Conservation (phyloP, 2,329 filamentous ascomycete genomes). For the Fusarium staphyleae region DNA sequence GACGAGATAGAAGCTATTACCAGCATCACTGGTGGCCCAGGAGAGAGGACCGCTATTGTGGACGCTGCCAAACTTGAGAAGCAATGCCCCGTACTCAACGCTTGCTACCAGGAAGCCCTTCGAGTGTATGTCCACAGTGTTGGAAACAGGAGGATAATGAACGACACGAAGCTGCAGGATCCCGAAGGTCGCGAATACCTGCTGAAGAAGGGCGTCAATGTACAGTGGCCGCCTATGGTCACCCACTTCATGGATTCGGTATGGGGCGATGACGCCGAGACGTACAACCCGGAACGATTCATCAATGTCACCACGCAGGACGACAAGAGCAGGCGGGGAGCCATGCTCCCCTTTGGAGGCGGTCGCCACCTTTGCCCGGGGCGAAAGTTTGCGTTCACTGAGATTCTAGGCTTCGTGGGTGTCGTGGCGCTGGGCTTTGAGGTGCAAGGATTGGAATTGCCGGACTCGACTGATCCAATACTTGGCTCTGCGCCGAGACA, state of each 20-base stretch:
- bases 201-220: conserved; percentile 35
- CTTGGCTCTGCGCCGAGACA: conserved; percentile 14
- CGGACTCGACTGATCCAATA: neutral
- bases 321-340: conserved; percentile 34
- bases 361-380: conserved; percentile 46
- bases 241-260: conserved; percentile 27
- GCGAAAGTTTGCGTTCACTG: conserved; percentile 42
- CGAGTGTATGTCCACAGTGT: conserved; percentile 49
- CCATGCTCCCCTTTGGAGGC: conserved; percentile 46
- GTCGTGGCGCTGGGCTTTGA: conserved; percentile 15
- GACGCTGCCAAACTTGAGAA: conserved; percentile 47
- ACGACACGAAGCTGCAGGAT: conserved; percentile 47
- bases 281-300: conserved; percentile 37
- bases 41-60: conserved; percentile 36
- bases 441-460: conserved; percentile 23
- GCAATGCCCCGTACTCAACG: conserved; percentile 50
- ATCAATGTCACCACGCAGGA: conserved; percentile 19
- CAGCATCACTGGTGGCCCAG: neutral
- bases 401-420: conserved; percentile 27
- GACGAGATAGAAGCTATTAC: conserved; percentile 41
- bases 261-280: conserved; percentile 33
- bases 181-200: conserved; percentile 34
- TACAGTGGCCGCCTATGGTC: conserved; percentile 36
- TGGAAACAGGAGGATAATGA: conserved; percentile 49
- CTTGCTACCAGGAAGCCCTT: conserved; percentile 53